Evolutionary conservation across 352 stramenopile species (phyloP), one percentile per base, ranked within the genome.

Genomic region (Phytopythium litorale): DNA sequence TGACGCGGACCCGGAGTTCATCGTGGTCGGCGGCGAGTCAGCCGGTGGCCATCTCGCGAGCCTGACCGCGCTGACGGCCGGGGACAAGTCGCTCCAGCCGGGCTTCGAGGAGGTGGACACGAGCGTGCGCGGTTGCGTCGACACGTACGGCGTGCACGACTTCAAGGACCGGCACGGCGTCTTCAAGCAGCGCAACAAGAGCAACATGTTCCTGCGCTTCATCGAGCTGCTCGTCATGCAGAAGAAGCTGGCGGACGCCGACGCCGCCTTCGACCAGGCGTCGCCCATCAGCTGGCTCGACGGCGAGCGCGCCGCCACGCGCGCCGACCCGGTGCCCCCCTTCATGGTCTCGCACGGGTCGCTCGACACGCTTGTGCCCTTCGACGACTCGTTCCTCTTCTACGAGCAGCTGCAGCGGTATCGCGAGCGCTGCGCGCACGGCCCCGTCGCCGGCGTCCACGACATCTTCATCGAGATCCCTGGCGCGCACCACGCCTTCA

Each of bases 61-160:
- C 51, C 72, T 93, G 28, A 65, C 89, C 28, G 81, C 84, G 19
- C 71, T 93, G 16, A 93, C 82, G 18, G 58, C 82, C 2, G 59
- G 68, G 13, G 80, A 90, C 56, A 89, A 84, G 55, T 77, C 70
- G 11, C 70, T 92, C 16, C 83, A 93, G 58, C 82, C 82, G 3
- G 84, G 84, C 16, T 93, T 93, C 61, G 82, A 93, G 64, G 65
- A 86, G 15, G 70, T 91, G 2, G 80, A 93, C 65, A 91, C 82
- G n/a, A 89, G 78, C 38, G 79, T 93, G 2, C 68, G 75, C 12
- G 84, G 67, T 4, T 93, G 84, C 37, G 70, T 93, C 49, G 84
- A 93, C 56, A 76, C 72, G 13, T 93, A 91, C 48, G 84, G 84
- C 18, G 79, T 90, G 42, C 84, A 93, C 57, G 84, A 93, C 49